Base-by-base conservation (phyloP, 306 rosid genomes). In the Clitoria ternatea region DNA sequence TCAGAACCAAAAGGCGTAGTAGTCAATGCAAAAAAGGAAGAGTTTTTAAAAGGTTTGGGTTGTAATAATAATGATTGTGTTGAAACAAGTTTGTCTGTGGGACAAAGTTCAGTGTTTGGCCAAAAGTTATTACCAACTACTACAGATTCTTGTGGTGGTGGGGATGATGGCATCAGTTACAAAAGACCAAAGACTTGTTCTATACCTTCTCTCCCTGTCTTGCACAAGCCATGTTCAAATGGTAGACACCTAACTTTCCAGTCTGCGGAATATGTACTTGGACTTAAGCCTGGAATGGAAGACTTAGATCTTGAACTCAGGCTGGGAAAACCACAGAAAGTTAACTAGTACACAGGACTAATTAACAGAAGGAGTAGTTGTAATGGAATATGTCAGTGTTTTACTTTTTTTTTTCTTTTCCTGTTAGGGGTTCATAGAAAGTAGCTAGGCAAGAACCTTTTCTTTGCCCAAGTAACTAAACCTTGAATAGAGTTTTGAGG, bases 271-370 rank as follows among this genome's bases (percentile, higher is more conserved):
- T 81, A 61, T 2, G 64, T 76, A 35, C 68, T 32, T 67, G 85
- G 72, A 69, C 63, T 62, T 48, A 72, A 45, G 62, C 77, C 77
- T 40, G 77, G 70, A 69, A 72, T 66, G 77, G 93, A 85, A 71
- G 92, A 85, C 71, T 79, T 91, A 80, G 97, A 91, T 84, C 97
- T 91, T 77, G 97, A 91, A 85, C 97, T 91, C 80, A 82, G 93
- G 87, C 87, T 91, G 26, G 97, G 97, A 50, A 80, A 79, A 39
- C 77, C 82, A 37, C 82, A 82, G 69, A 74, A 84, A 78, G 76
- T 82, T 54, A 62, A 64, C 72, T 77, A 44, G 65, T 56, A 68
- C 40, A 37, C 26, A 39, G 70, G 49, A 65, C 43, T 61, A n/a
- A n/a, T n/a, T n/a, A 27, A 48, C 32, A 77, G 13, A 62, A 56